Percentiles rank a stretch among this genome's conserved stretches.
Conservation (phyloP, 345 rosid species). For the Theobroma cacao region DNA sequence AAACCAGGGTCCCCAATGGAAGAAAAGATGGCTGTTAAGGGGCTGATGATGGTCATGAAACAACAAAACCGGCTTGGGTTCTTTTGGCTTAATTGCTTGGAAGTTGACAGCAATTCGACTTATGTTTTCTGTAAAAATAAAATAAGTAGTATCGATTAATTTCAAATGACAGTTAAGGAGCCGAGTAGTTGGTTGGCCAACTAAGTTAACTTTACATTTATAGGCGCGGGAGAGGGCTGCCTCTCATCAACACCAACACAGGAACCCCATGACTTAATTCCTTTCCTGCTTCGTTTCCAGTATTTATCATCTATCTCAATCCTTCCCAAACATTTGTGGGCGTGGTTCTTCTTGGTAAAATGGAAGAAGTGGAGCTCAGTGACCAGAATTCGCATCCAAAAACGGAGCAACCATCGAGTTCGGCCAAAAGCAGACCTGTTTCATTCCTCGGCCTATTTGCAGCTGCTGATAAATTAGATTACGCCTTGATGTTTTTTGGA, state of each 20-base stretch:
- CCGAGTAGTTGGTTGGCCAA: constrained; percentile 15
- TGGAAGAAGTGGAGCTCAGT: constrained; percentile 28
- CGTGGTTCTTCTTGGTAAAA: not conserved
- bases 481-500: constrained; percentile 54
- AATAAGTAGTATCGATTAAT: not conserved
- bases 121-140: not conserved
- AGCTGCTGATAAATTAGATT: constrained; percentile 63
- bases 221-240: constrained; percentile 14
- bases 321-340: not conserved
- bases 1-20: not conserved
- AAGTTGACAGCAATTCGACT: not conserved
- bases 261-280: constrained; percentile 11
- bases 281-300: not conserved
- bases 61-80: not conserved
- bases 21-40: not conserved
- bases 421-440: constrained; percentile 25
- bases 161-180: not conserved
- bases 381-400: constrained; percentile 8
- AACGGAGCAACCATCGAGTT: constrained; percentile 11
- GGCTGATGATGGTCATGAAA: not conserved
- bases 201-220: constrained; percentile 29
- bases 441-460: constrained; percentile 61
- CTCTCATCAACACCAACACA: constrained; percentile 8
- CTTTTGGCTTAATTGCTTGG: not conserved
- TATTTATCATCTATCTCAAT: not conserved